Evolutionary conservation across 108 stramenopile genomes (phyloP).

Genomic region (Nitzschia sp.): DNA sequence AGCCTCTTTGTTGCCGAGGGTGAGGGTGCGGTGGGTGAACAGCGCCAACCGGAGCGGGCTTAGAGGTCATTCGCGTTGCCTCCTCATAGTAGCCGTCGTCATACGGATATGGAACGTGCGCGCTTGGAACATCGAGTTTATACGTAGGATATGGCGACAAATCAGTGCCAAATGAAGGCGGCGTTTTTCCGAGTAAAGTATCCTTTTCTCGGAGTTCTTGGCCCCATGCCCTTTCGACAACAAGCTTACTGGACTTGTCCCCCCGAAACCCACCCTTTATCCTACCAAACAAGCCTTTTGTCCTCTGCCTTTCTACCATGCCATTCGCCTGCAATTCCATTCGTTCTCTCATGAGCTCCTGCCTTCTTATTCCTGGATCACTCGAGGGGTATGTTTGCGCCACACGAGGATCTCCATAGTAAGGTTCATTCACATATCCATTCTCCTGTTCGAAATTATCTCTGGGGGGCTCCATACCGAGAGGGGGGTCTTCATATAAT

Average conservation of each 20-base stretch:
- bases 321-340: neutral
- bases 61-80: neutral
- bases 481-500: neutral
- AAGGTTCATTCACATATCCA: neutral
- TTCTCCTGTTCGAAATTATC: neutral
- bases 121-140: slow-evolving; percentile 1
- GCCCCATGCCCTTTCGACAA: neutral
- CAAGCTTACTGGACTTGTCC: neutral
- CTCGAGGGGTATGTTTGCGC: too few relatives aligned
- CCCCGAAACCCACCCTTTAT: slow-evolving; percentile 10
- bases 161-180: neutral
- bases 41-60: too few relatives aligned
- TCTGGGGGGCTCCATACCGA: neutral
- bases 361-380: too few relatives aligned
- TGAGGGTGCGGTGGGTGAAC: neutral
- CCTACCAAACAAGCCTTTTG: slow-evolving; percentile 7
- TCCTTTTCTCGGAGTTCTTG: slow-evolving; percentile 12
- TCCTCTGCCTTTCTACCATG: neutral
- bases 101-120: slow-evolving; percentile 2
- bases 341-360: neutral
- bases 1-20: neutral
- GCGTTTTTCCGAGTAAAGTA: slow-evolving; percentile 6
- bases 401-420: neutral
- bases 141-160: neutral
- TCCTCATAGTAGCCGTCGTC: slow-evolving; percentile 4